Evolutionary conservation across 1,139 yeast genomes (phyloP), one percentile per base, ranked within the genome.

Genomic region (Debaryomyces psychrophilus): DNA sequence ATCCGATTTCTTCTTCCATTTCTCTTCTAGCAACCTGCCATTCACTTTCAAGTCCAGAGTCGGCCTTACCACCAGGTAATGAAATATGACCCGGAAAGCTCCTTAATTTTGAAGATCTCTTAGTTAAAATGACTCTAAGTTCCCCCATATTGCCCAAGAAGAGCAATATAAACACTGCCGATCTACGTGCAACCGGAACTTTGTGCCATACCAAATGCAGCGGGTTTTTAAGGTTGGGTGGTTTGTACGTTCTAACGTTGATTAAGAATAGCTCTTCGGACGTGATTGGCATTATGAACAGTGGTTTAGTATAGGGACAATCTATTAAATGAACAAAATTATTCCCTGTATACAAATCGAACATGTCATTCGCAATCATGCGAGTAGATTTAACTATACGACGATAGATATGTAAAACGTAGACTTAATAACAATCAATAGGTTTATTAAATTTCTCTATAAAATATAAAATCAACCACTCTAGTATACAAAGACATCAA

Each of bases 51-150:
- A 69, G 58, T 0, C 76, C 81, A 38, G 58, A 62, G 61, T 90
- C 96, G 5, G 93, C 87, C 59, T 83, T 84, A 3, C 97, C 97
- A 3, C 97, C 97, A 2, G 97, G 97, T 17, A 90, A 70, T 3
- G 96, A 87, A 11, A 89, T 87, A 61, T 90, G 96, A 5, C 97
- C 96, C 0, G 95, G 87, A 65, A 89, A 90, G 45, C 79, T 80
- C 39, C 84, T 73, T 56, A 90, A 69, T 44, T 77, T 73, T 42
- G 87, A 74, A 9, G 95, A 84, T 51, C 97, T 68, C 58, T 85
- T 85, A 2, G 97, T 90, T 47, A 90, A 67, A 5, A 90, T 73
- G 35, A 90, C 93, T 44, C 93, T 64, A 23, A 90, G 65, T 56
- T 89, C 95, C 2, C 95, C 95, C 46, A 74, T 67, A 25, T 72